phyloP scores from a whole-genome alignment of 2,329 filamentous ascomycete species.

The Sporothrix sp. region DNA sequence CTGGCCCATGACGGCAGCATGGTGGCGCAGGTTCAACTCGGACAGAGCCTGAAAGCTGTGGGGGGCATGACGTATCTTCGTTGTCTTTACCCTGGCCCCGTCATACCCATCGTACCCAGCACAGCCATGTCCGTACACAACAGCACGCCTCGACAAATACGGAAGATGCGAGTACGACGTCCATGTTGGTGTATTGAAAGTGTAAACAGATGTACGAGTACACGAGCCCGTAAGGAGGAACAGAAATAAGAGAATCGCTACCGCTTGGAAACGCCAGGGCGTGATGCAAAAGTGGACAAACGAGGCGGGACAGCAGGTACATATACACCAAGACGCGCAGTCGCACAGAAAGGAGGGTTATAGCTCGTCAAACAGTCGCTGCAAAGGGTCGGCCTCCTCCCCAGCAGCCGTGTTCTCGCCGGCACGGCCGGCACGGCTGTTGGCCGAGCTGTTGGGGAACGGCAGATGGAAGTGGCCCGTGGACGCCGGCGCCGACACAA shows the following conservation, averaged over 20 bases:
- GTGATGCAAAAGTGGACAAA: neutral
- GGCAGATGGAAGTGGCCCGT: slow-evolving; percentile 2
- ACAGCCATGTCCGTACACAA: no score
- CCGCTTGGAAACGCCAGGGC: neutral
- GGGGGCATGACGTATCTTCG: slow-evolving; percentile 9
- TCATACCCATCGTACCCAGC: no score
- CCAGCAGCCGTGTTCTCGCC: neutral
- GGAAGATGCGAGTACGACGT: neutral
- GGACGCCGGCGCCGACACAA: neutral
- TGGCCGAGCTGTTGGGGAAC: slow-evolving; percentile 4
- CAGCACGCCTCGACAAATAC: neutral
- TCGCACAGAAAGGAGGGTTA: neutral
- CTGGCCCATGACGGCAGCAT: neutral
- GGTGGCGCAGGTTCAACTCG: neutral
- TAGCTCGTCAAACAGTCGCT: slow-evolving; percentile 15
- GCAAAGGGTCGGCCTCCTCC: slow-evolving; percentile 2
- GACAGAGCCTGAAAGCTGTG: slow-evolving; percentile 1
- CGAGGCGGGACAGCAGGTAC: neutral
- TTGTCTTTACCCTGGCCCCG: neutral
- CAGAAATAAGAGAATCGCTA: neutral
- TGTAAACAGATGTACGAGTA: neutral
- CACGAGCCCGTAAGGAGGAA: neutral
- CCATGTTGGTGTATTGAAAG: neutral
- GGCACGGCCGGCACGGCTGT: neutral
- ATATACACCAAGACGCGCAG: neutral